Conservation (phyloP, 2,329 filamentous ascomycete species). For the Rosellinia necatrix region DNA sequence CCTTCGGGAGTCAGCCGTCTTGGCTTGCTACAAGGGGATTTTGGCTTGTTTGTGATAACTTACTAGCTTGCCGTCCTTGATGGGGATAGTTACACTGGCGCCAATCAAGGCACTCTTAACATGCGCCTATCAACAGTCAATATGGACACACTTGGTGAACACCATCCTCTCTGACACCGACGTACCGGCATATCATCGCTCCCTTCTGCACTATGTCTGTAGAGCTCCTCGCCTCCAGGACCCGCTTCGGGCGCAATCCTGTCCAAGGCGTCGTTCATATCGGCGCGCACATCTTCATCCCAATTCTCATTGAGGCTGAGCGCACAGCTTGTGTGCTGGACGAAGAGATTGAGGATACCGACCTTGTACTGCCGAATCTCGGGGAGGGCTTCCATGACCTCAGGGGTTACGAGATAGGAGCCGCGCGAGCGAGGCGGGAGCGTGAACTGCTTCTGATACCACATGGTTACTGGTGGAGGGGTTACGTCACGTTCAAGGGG, state of each 20-base stretch:
- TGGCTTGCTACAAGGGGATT: neutral
- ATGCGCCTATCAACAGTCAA: slow-evolving; percentile 65
- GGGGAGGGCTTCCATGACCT: slow-evolving; percentile 71
- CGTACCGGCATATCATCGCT: slow-evolving; percentile 89
- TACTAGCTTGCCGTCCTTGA: slow-evolving; percentile 80
- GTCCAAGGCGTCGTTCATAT: slow-evolving; percentile 95
- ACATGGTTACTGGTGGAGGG: slow-evolving; percentile 56
- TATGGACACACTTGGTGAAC: slow-evolving; percentile 60
- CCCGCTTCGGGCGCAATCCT: slow-evolving; percentile 82
- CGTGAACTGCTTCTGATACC: slow-evolving; percentile 84
- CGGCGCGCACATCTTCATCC: slow-evolving; percentile 79
- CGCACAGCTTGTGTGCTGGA: slow-evolving; percentile 94
- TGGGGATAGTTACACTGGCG: slow-evolving; percentile 87
- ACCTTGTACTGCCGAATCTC: slow-evolving; percentile 84
- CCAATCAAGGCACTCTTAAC: slow-evolving; percentile 91
- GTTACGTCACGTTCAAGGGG: slow-evolving; percentile 15
- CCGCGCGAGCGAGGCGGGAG: slow-evolving; percentile 79
- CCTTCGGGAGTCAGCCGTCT: slow-evolving; percentile 43
- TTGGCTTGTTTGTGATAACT: slow-evolving; percentile 34
- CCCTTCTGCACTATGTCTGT: slow-evolving; percentile 87
- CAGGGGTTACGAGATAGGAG: slow-evolving; percentile 86
- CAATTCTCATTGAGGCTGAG: slow-evolving; percentile 93
- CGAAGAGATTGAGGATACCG: slow-evolving; percentile 84
- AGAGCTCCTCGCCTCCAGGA: slow-evolving; percentile 72
- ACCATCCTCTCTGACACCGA: slow-evolving; percentile 24